Conservation (phyloP, 768 basidiomycete genomes). For the Russula virescens region DNA sequence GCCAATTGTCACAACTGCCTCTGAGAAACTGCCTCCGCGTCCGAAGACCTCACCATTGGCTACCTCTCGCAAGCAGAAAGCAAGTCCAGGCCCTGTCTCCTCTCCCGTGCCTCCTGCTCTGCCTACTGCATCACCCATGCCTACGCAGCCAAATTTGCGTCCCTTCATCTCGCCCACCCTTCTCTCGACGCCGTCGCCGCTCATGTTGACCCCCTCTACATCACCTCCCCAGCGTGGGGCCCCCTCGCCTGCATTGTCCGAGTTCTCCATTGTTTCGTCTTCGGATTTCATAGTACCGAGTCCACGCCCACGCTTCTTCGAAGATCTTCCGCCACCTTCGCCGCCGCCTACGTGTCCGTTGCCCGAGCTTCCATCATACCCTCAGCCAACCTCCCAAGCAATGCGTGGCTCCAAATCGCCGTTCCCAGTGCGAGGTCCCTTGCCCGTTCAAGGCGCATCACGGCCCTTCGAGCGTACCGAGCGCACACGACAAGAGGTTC, state of each 20-base stretch:
- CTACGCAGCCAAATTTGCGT: not conserved
- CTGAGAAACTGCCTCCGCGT: not conserved
- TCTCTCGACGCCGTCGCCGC: constrained; percentile 5
- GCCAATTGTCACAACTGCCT: not conserved
- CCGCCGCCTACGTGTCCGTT: constrained; percentile 24
- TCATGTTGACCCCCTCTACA: not conserved
- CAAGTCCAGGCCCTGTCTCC: not conserved
- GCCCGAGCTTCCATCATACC: constrained; percentile 17
- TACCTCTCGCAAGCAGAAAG: not conserved
- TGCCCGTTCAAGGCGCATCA: constrained; percentile 26
- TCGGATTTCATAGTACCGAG: constrained; percentile 22
- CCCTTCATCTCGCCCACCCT: constrained; percentile 6
- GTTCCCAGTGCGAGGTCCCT: constrained; percentile 45
- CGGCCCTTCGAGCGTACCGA: constrained; percentile 24
- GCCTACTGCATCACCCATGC: not conserved
- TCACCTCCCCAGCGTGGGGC: not conserved
- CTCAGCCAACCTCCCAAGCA: constrained; percentile 14
- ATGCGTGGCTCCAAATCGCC: constrained; percentile 47
- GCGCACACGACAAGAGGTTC: not conserved
- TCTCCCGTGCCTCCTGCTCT: not conserved
- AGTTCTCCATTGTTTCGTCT: constrained; percentile 17
- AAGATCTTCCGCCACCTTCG: constrained; percentile 24
- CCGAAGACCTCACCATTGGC: constrained; percentile 7
- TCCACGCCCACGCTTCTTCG: constrained; percentile 17
- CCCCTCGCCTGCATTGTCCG: constrained; percentile 16